phyloP scores from a whole-genome alignment of 345 rosid genomes.

The Eutrema japonicum region DNA sequence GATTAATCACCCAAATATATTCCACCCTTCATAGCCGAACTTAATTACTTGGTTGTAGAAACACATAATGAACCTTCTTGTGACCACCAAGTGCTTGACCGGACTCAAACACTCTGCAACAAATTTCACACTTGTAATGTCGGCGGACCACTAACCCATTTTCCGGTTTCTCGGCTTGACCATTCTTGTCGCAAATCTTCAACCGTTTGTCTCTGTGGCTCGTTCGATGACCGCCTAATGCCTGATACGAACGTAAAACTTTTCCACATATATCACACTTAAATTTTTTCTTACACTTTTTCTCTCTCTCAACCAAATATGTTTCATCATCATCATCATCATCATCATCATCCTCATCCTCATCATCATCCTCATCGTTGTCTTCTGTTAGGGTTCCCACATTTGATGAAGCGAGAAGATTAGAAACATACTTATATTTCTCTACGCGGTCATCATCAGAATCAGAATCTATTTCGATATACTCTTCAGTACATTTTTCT shows the following conservation, averaged over 20 bases:
- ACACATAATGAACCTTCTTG: slow-evolving; percentile 35
- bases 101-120: slow-evolving; percentile 34
- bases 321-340: neutral
- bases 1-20: slow-evolving; percentile 16
- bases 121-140: slow-evolving; percentile 17
- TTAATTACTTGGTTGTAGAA: slow-evolving; percentile 21
- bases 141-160: neutral
- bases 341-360: neutral
- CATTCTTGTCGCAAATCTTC: slow-evolving; percentile 27
- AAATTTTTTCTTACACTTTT: slow-evolving; percentile 33
- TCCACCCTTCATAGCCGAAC: neutral
- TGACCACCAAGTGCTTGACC: slow-evolving; percentile 49
- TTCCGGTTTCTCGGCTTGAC: neutral
- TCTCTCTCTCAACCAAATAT: slow-evolving; percentile 3
- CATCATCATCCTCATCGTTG: slow-evolving; percentile 9
- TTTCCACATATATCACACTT: slow-evolving; percentile 59
- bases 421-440: neutral
- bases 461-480: neutral
- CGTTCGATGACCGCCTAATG: slow-evolving; percentile 72
- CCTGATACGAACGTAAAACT: slow-evolving; percentile 62
- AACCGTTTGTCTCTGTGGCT: slow-evolving; percentile 53
- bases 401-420: slow-evolving; percentile 1
- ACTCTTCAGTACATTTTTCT: slow-evolving; percentile 16
- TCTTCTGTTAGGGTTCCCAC: slow-evolving; percentile 8
- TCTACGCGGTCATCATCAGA: neutral